A percentile compares a stretch with the other conserved stretches of the same genome.
phyloP scores from a whole-genome alignment of 192 early-diverging fungal genomes.

The Radiomyces spectabilis region DNA sequence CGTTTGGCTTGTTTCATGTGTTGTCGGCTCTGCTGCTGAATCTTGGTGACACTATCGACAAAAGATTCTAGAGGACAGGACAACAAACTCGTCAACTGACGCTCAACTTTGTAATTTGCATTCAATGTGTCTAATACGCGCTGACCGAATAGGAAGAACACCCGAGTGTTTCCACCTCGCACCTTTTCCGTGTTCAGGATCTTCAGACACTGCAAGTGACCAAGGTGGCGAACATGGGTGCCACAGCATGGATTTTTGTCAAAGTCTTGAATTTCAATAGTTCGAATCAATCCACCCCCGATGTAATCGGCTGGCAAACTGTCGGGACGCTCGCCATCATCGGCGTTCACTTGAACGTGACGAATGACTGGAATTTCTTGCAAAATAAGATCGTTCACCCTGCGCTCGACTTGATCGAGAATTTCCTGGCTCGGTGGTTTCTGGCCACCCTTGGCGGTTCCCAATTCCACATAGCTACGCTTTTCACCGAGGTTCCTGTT shows the following conservation, averaged over 20 bases:
- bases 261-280: conserved; percentile 39
- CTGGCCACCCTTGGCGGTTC: conserved; percentile 22
- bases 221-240: conserved; percentile 52
- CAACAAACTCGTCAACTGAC: conserved; percentile 26
- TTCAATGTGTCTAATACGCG: conserved; percentile 42
- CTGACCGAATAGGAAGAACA: conserved; percentile 64
- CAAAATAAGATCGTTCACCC: conserved; percentile 49
- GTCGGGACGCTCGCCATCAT: conserved; percentile 37
- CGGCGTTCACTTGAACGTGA: conserved; percentile 23
- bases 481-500: conserved; percentile 46
- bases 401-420: conserved; percentile 40
- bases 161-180: conserved; percentile 52
- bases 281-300: conserved; percentile 36
- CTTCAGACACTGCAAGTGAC: conserved; percentile 60
- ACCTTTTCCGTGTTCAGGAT: conserved; percentile 56
- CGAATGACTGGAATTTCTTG: conserved; percentile 35
- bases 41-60: conserved; percentile 29
- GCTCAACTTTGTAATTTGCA: conserved; percentile 23
- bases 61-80: conserved; percentile 33
- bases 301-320: conserved; percentile 48
- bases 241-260: conserved; percentile 69
- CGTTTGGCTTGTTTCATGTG: conserved; percentile 26
- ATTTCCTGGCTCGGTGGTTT: conserved; percentile 28
- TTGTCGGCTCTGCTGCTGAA: conserved; percentile 24
- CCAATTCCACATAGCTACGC: conserved; percentile 52